Evolutionary conservation across 2,329 filamentous ascomycete genomes (phyloP), one percentile per base, ranked within the genome.

Genomic region (Trichoderma koningii): DNA sequence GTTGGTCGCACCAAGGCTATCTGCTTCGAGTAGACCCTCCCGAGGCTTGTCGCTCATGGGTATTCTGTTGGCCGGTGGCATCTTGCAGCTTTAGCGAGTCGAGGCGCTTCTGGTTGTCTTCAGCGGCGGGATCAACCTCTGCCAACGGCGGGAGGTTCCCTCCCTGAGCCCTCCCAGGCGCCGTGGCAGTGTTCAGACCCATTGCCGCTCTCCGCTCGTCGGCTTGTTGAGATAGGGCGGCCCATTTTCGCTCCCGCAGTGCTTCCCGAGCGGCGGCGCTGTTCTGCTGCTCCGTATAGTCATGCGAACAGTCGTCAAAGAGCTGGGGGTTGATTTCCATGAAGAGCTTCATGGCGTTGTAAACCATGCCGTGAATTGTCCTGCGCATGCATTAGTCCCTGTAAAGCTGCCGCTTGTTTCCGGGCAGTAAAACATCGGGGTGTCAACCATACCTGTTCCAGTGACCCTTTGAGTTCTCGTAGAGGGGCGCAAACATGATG

Each of bases 271-370:
- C 87, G n/a, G 91, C 88, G 3, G 93, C 92, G 68, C 87, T 95
- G 78, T 96, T 96, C 78, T 98, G 94, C 73, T 95, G 90, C 77
- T 98, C 94, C 5, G 93, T 96, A 78, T 99, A 99, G 69, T 98
- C 93, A 74, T 97, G 94, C 42, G 95, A 97, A 79, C 95, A 99
- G 75, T 99, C 95, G 72, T 99, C 95, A 73, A 99, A 99, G 23
- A 99, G 86, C 76, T 97, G 93, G 10, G 95, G 95, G 76, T 98
- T 98, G 73, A 99, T 97, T 77, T 99, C 95, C 95, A 99, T 99
- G 78, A 99, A 99, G 44, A 99, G 86, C 77, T 99, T 99, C 95
- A 99, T 98, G 65, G 95, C 95, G 73, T 98, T 99, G 78, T 98
- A 98, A 12, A 99, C 95, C 94, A 99, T 98, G 76, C 95, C 95